These are phyloP conservation scores for Dissophora globulifera DNA, from an alignment of 192 early-diverging fungal species.

Conservation along the genomic window DNA sequence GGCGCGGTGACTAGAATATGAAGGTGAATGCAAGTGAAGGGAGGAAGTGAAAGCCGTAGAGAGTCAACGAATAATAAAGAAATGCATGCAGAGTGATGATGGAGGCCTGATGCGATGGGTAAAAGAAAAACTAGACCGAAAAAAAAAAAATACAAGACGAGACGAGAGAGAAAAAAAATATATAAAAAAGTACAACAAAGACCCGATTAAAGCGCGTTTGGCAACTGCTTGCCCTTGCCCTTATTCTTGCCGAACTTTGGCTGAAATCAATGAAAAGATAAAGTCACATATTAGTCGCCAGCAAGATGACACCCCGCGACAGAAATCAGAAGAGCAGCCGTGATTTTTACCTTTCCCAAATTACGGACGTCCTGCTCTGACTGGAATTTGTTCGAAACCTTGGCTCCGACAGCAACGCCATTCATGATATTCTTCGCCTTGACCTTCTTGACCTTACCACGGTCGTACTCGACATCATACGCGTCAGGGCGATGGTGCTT, in stretches of 20 bases:
- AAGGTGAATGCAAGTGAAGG: no score
- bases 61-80: not conserved
- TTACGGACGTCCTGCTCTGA: conserved; percentile 53
- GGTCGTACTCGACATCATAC: conserved; percentile 79
- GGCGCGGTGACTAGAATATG: no score
- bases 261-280: no score
- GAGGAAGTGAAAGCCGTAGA: no score
- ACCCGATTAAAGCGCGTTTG: conserved; percentile 23
- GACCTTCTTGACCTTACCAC: conserved; percentile 78
- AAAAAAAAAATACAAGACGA: not conserved
- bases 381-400: conserved; percentile 58
- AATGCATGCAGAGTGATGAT: not conserved
- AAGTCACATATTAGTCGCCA: no score
- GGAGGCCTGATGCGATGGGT: not conserved
- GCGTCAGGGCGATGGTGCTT: conserved; percentile 62
- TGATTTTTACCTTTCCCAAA: conserved; percentile 41
- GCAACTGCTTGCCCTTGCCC: conserved; percentile 32
- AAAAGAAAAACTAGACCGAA: not conserved
- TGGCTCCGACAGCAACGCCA: conserved; percentile 40
- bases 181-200: no score
- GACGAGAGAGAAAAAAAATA: not conserved
- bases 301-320: not conserved
- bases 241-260: conserved; percentile 43
- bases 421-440: conserved; percentile 64
- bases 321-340: not conserved